These are phyloP conservation scores for Podosphaera xanthii DNA, from an alignment of 2,329 filamentous ascomycete species.

Conservation along the genomic window DNA sequence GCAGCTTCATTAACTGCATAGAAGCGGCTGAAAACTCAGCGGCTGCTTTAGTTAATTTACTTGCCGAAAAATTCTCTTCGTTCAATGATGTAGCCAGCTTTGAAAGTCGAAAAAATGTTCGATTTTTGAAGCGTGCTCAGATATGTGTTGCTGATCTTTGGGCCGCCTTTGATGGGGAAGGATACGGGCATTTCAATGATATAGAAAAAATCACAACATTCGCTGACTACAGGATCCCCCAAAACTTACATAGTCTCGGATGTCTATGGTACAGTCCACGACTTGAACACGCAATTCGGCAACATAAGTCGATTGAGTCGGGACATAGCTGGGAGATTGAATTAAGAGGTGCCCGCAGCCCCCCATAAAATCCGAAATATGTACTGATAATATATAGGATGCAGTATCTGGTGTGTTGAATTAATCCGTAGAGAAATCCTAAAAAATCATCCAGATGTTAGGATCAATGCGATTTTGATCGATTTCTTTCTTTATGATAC, in stretches of 20 bases:
- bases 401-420: constrained; percentile 92
- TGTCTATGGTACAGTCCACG: constrained; percentile 69
- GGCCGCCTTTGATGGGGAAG: constrained; percentile 75
- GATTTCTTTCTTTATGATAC: constrained; percentile 95
- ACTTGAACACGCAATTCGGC: constrained; percentile 46
- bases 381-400: constrained; percentile 27
- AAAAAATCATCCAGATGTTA: constrained; percentile 43
- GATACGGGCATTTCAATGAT: constrained; percentile 63
- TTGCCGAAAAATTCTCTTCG: constrained; percentile 50
- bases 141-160: constrained; percentile 91
- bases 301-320: constrained; percentile 39
- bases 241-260: constrained; percentile 67
- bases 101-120: constrained; percentile 47
- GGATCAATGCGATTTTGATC: constrained; percentile 72
- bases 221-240: constrained; percentile 89
- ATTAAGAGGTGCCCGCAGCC: background rate
- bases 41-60: constrained; percentile 61
- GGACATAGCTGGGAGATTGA: constrained; percentile 70
- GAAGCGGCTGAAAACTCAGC: constrained; percentile 56
- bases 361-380: background rate
- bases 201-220: constrained; percentile 97
- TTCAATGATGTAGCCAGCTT: constrained; percentile 67
- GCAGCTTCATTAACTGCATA: constrained; percentile 52
- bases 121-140: constrained; percentile 81
- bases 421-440: constrained; percentile 64